Base-by-base conservation (phyloP, 2,329 filamentous ascomycete genomes). In the Venturia nashicola region DNA sequence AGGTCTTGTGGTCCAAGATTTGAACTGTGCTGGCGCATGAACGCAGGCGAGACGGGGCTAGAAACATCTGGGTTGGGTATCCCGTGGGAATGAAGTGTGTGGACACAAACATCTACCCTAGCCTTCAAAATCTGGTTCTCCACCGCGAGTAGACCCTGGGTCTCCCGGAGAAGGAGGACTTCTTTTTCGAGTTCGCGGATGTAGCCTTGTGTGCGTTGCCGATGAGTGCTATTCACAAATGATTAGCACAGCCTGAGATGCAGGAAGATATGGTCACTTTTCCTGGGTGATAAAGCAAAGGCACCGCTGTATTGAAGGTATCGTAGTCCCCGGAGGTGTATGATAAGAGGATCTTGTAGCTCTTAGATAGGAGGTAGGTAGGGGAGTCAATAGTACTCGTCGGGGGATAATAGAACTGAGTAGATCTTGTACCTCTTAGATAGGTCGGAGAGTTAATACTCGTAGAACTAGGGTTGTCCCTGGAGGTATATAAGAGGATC, bases 131-230 rank as follows among this genome's bases (percentile, higher is more conserved):
- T 36, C 16, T 44, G 27, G 32, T 63, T 63, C 39, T 55, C 34
- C n/a, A 2, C 11, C 3, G 61, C 43, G 23, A 63, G 32, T 39
- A 11, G 43, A 6, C 27, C 39, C 34, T 63, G 44, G 3, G 11
- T 63, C 14, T 63, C 61, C 9, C 61, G 3, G n/a, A 63, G 39
- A 63, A 46, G 61, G 11, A 63, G 43, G 12, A 63, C 61, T 43
- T 63, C 61, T 32, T 63, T 63, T 46, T 63, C 61, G n/a, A 63
- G 48, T 43, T 63, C 61, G 23, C 61, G 44, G 9, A 63, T 63
- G 61, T 63, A 63, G 23, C 61, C 61, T 63, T 63, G 61, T 12
- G 61, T 63, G n/a, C 61, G 61, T 63, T 63, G 61, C 12, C 61
- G 61, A 40, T 63, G 61, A 34, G 61, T 63, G 8, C 61, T 63